Evolutionary conservation across 768 basidiomycete species (phyloP).

Genomic region (Tremella mesenterica): DNA sequence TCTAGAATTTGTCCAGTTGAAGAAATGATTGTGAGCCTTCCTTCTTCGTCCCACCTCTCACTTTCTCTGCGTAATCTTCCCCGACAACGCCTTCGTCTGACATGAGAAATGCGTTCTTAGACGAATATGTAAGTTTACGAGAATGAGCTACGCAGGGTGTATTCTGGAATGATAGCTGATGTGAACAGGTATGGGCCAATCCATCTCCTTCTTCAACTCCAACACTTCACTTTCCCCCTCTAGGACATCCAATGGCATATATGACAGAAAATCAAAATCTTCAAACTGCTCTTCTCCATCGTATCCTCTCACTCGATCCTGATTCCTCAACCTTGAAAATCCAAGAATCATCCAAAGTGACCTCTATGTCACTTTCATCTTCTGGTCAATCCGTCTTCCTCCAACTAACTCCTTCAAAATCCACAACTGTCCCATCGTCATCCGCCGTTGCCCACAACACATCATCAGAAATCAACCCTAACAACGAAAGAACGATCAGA

Average conservation of each 20-base stretch:
- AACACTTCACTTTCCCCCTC: conserved; percentile 39
- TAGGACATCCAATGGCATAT: conserved; percentile 57
- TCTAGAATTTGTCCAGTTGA: conserved; percentile 63
- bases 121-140: too few relatives aligned
- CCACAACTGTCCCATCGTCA: conserved; percentile 51
- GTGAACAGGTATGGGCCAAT: conserved; percentile 60
- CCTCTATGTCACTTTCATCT: conserved; percentile 55
- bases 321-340: conserved; percentile 54
- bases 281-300: conserved; percentile 69
- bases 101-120: conserved; percentile 25
- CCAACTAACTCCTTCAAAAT: conserved; percentile 54
- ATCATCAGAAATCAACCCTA: too few relatives aligned
- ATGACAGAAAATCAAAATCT: conserved; percentile 89
- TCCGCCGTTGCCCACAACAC: too few relatives aligned
- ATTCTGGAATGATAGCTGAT: background rate
- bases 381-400: conserved; percentile 71
- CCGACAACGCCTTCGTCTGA: background rate
- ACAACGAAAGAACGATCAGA: too few relatives aligned
- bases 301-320: conserved; percentile 49
- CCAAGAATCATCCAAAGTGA: conserved; percentile 60
- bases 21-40: conserved; percentile 65
- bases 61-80: too few relatives aligned
- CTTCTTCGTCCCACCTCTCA: background rate
- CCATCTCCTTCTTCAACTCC: conserved; percentile 37
- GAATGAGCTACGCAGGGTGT: too few relatives aligned